Conservation (phyloP, 2,329 filamentous ascomycete genomes). For the Cercospora nicotianae region DNA sequence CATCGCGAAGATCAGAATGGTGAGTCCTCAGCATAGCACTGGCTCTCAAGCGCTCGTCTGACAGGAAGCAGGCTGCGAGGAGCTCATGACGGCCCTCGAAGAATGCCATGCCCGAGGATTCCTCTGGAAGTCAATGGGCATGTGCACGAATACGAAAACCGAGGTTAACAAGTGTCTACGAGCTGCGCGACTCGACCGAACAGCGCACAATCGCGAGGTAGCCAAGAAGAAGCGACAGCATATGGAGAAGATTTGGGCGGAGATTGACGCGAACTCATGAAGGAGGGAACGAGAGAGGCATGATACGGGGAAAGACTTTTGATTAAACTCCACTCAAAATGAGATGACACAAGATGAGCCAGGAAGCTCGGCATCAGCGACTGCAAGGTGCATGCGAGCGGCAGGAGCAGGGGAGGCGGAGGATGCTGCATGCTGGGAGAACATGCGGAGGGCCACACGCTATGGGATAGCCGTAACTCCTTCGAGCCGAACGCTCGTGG, state of each 20-base stretch:
- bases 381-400: neutral
- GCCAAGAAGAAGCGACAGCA: slow-evolving; percentile 69
- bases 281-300: neutral
- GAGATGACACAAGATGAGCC: neutral
- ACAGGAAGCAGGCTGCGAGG: slow-evolving; percentile 73
- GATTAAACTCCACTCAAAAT: neutral
- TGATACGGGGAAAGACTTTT: neutral
- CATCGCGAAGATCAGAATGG: slow-evolving; percentile 90
- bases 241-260: slow-evolving; percentile 75
- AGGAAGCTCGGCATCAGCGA: neutral
- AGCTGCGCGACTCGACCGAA: slow-evolving; percentile 74
- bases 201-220: slow-evolving; percentile 70
- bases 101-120: slow-evolving; percentile 94
- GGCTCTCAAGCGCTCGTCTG: slow-evolving; percentile 10
- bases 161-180: slow-evolving; percentile 83
- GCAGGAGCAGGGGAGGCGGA: neutral
- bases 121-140: slow-evolving; percentile 84
- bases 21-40: slow-evolving; percentile 40
- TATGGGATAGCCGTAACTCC: neutral
- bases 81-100: slow-evolving; percentile 89
- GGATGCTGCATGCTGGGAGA: neutral
- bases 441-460: neutral
- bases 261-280: slow-evolving; percentile 71
- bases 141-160: slow-evolving; percentile 84
- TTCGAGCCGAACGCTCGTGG: no score